Evolutionary conservation across 2,329 filamentous ascomycete genomes (phyloP).

Genomic region (Penicillium sclerotigenum): DNA sequence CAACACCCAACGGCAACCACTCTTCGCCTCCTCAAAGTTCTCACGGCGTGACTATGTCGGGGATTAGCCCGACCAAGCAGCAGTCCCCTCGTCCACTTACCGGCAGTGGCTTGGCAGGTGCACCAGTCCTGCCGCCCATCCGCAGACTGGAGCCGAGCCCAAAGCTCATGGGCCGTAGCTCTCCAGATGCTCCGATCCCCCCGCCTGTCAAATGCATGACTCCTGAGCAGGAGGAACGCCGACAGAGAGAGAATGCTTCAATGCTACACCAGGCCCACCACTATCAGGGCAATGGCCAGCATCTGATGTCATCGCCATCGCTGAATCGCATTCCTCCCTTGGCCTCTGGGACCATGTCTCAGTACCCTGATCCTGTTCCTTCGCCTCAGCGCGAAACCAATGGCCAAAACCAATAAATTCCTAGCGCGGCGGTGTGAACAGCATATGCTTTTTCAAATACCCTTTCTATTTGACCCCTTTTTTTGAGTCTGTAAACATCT

Average conservation of each 20-base stretch:
- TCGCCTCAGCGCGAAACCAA: conserved; percentile 15
- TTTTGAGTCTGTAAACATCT: neutral
- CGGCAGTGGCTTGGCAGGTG: conserved; percentile 32
- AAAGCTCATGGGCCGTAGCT: conserved; percentile 44
- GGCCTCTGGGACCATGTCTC: conserved; percentile 25
- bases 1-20: conserved; percentile 31
- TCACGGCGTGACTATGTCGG: conserved; percentile 40
- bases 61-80: conserved; percentile 48
- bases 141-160: conserved; percentile 43
- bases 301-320: conserved; percentile 33
- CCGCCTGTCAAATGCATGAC: conserved; percentile 45
- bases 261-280: conserved; percentile 20
- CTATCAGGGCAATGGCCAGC: conserved; percentile 24
- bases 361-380: conserved; percentile 25
- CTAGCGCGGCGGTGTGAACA: neutral
- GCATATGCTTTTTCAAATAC: neutral
- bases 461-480: neutral
- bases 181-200: conserved; percentile 42
- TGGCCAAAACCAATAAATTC: conserved; percentile 8
- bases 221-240: conserved; percentile 42
- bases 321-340: conserved; percentile 34
- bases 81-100: conserved; percentile 43
- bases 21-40: conserved; percentile 40
- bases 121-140: conserved; percentile 41
- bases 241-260: conserved; percentile 38